Evolutionary conservation across 1,284 basidiomycete species (phyloP), one percentile per base, ranked within the genome.

Genomic region (Limonomyces culmigenus): DNA sequence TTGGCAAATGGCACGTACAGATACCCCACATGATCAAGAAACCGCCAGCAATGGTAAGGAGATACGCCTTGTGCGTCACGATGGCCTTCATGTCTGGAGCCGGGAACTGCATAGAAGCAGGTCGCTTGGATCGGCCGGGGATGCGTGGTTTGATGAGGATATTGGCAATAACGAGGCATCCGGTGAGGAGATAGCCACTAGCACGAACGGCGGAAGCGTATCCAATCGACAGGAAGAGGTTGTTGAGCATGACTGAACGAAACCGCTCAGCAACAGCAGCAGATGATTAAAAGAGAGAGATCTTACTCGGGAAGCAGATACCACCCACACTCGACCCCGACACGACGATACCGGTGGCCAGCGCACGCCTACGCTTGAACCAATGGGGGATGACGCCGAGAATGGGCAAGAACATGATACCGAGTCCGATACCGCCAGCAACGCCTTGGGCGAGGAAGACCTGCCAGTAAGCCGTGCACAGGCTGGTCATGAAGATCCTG

Each of bases 361-460:
- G 36, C 1, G 44, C 36, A 1, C 44, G 34, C 31, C 36, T 19
- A 3, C 38, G 29, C 12, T 32, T 33, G 19, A 34, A 29, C 37
- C 37, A 48, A 34, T 46, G 30, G 16, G 30, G 30, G 15, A 32
- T 17, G 30, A 32, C 30, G 10, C 30, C 36, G 18, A 47, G 15
- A 3, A 42, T 39, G 11, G 47, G 47, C 2, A 43, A 12, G 33
- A 44, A 44, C 23, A 51, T 62, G 19, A 67, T 37, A 0, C 59
- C 60, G 29, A 64, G 41, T 8, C 59, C 61, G 40, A 70, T 58
- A 12, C 51, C 44, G 2, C 66, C 41, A 41, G 70, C 71, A 6
- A 65, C 43, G 25, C 50, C 49, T 43, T 52, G 50, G 2, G 44
- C 31, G 12, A 42, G 38, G 36, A 50, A 34, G 8, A 49, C 47